Base-by-base conservation (phyloP, 139 green algal genomes). In the Chlamydomonas asymmetrica region DNA sequence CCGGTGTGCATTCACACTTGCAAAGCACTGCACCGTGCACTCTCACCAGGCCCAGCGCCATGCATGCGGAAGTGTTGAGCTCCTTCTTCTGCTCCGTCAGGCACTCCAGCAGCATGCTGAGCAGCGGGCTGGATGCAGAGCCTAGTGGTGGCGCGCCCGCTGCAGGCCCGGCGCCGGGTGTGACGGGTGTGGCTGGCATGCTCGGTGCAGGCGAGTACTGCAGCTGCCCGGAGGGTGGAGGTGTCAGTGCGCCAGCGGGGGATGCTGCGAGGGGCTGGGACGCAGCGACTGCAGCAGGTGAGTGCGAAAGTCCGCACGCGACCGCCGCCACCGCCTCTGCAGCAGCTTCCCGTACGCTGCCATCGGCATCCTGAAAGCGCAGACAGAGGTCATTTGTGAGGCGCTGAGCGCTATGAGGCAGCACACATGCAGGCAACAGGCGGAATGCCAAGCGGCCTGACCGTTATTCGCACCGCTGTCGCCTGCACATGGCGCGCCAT, bases 341-440 rank as follows among this genome's bases (percentile, higher is more conserved):
- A 43, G 32, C 37, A 3, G 78, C 78, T 27, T 88, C 82, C 0
- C 82, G 64, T 32, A 88, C 82, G 9, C 60, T 7, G 54, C 52
- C 73, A 62, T 88, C 82, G n/a, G 71, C 50, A n/a, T 88, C 78
- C 82, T 88, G 78, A n/a, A n/a, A n/a, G n/a, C n/a, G n/a, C n/a
- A n/a, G n/a, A n/a, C n/a, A n/a, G n/a, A n/a, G n/a, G n/a, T n/a
- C n/a, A n/a, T n/a, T n/a, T n/a, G n/a, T n/a, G n/a, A n/a, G n/a
- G n/a, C n/a, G n/a, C n/a, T n/a, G n/a, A n/a, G n/a, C n/a, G n/a
- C n/a, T n/a, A n/a, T n/a, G n/a, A n/a, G n/a, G n/a, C n/a, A n/a
- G n/a, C n/a, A n/a, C n/a, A n/a, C n/a, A n/a, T n/a, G n/a, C n/a
- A n/a, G n/a, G n/a, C n/a, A n/a, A n/a, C n/a, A n/a, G n/a, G n/a